Base-by-base conservation (phyloP, 805 yeast species). In the Torulaspora franciscae region DNA sequence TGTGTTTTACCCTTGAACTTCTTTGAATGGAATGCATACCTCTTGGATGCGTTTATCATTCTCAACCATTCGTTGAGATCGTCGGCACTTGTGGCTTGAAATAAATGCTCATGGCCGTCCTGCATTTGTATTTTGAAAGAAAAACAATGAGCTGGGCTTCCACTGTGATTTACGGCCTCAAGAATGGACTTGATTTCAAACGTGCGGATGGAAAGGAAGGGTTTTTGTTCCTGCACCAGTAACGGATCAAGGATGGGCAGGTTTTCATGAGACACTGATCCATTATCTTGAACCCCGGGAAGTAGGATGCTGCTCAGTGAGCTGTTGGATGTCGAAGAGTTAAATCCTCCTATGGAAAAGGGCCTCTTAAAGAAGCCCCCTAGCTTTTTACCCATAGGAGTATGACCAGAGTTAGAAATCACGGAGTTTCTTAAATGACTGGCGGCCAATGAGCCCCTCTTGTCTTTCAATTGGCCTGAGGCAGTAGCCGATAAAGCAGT, bases 61-160 rank as follows among this genome's bases (percentile, higher is more conserved):
- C 69, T 72, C 1, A 86, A 69, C 98, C 97, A 90, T 34, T 80
- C 87, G 42, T 76, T 78, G 45, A 83, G 76, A 25, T 85, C 95
- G 1, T 58, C 49, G 5, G 79, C 81, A 49, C 64, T 69, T 0
- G 75, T 59, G 0, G 91, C 82, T 62, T 91, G 96, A 56, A 90
- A 73, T 32, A 79, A 70, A 57, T 67, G 75, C 45, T 82, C 85
- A 10, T 75, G 75, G 10, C 75, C 75, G 45, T 71, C 71, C 26
- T 67, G 69, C 55, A 69, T 63, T 9, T 72, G 64, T 19, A 76
- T 51, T 47, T 71, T 73, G 59, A 75, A 73, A 29, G 64, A 46
- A 43, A 49, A 51, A 10, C 33, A 44, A 29, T 50, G 55, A 1
- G 56, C 54, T 1, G 57, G 50, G 32, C 48, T 53, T 24, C 54